Conservation (phyloP, 441 rosid species). For the Cnidoscolus chayamansa region DNA sequence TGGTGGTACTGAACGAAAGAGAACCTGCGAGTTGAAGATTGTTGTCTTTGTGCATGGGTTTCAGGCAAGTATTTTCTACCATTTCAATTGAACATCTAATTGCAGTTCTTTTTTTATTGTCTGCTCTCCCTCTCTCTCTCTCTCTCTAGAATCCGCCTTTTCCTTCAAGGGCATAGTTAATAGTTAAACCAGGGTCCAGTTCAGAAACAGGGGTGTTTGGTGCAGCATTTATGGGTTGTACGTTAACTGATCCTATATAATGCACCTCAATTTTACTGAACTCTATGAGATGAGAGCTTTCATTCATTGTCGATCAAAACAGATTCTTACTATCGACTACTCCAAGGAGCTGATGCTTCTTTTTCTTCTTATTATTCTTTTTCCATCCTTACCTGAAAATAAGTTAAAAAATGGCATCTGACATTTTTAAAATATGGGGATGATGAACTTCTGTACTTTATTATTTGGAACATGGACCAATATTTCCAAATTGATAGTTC, state of each 20-base stretch:
- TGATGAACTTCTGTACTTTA: background rate
- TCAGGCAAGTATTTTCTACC: slow-evolving; percentile 54
- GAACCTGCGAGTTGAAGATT: slow-evolving; percentile 52
- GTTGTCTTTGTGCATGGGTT: slow-evolving; percentile 95
- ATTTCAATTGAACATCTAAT: background rate
- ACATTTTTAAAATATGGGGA: background rate
- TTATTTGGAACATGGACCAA: background rate
- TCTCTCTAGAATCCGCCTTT: background rate
- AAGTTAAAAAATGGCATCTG: background rate
- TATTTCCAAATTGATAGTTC: background rate
- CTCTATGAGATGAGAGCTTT: background rate
- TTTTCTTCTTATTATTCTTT: background rate
- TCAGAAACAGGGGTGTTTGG: background rate
- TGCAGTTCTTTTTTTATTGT: background rate
- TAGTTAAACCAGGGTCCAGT: background rate
- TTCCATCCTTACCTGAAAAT: too few species aligned
- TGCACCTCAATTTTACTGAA: background rate
- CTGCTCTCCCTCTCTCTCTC: background rate
- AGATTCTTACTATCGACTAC: background rate
- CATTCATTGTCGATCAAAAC: background rate
- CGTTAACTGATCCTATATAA: background rate
- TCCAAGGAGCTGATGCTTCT: background rate
- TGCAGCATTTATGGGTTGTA: background rate
- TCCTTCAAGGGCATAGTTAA: background rate
- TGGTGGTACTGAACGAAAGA: slow-evolving; percentile 28